Conservation (phyloP, 352 stramenopile genomes). For the Blastocystis sp. region DNA sequence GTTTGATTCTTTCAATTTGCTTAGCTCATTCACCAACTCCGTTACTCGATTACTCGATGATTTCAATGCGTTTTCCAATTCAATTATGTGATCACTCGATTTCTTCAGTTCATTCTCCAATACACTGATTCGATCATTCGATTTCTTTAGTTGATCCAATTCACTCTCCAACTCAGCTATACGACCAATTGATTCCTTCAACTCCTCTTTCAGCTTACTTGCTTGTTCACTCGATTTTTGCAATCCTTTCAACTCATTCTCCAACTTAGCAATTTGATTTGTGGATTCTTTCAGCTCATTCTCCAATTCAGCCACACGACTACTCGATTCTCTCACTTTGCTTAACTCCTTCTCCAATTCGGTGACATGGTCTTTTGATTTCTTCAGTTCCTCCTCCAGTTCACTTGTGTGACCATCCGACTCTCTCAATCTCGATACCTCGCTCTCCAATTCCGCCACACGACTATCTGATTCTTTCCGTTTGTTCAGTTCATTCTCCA, state of each 20-base stretch:
- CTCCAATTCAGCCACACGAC: background rate
- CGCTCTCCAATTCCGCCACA: background rate
- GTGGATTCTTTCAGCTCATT: background rate
- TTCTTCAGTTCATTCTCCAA: background rate
- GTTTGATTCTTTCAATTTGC: too few species aligned
- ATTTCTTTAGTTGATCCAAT: background rate
- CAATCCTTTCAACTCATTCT: background rate
- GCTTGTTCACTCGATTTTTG: background rate
- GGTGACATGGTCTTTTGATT: background rate
- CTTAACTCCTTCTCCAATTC: background rate
- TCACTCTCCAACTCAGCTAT: background rate
- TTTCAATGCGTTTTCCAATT: background rate
- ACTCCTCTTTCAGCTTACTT: background rate
- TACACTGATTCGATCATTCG: background rate
- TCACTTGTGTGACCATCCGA: background rate
- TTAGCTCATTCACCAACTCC: too few species aligned
- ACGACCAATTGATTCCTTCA: background rate
- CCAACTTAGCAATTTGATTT: background rate
- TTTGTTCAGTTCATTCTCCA: background rate
- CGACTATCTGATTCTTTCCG: background rate
- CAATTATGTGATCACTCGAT: background rate
- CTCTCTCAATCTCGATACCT: background rate
- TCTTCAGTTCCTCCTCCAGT: background rate
- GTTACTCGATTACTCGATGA: background rate
- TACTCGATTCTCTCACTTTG: background rate